Conservation (phyloP, 2,329 filamentous ascomycete genomes). For the Malbranchea zuffiana region DNA sequence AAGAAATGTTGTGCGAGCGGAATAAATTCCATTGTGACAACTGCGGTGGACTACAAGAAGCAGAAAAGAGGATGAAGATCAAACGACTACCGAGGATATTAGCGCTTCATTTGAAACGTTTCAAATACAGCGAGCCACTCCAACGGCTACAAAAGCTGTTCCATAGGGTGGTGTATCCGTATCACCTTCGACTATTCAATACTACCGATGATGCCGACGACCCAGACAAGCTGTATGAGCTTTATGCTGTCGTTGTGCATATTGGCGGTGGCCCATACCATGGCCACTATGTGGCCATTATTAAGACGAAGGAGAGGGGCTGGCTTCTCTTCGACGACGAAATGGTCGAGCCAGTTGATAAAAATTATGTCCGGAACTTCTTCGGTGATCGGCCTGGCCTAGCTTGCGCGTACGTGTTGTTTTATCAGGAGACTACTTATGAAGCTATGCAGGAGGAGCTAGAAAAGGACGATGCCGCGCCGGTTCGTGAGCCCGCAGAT, state of each 20-base stretch:
- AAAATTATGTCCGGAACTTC: conserved; percentile 91
- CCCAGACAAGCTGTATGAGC: conserved; percentile 84
- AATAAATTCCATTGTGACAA: conserved; percentile 99
- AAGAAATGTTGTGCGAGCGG: conserved; percentile 95
- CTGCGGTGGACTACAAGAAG: conserved; percentile 91
- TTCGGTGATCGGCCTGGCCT: conserved; percentile 87
- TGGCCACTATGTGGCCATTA: conserved; percentile 93
- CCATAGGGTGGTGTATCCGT: conserved; percentile 92
- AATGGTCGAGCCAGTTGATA: conserved; percentile 96
- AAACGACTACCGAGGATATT: conserved; percentile 86
- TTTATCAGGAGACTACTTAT: conserved; percentile 83
- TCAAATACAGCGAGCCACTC: conserved; percentile 96
- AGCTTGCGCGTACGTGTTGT: conserved; percentile 91
- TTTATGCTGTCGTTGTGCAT: conserved; percentile 94
- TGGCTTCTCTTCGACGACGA: conserved; percentile 98
- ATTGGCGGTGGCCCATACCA: conserved; percentile 96
- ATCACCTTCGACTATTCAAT: conserved; percentile 92
- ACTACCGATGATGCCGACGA: conserved; percentile 93
- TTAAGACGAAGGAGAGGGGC: conserved; percentile 91
- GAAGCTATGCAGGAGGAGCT: conserved; percentile 65
- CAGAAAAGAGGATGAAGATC: conserved; percentile 98
- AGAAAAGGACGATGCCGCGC: conserved; percentile 57
- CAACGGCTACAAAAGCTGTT: conserved; percentile 92
- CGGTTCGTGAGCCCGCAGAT: conserved; percentile 40
- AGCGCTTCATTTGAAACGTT: conserved; percentile 86